Conservation (phyloP, 495 filamentous ascomycete genomes). For the Xylaria bambusicola region DNA sequence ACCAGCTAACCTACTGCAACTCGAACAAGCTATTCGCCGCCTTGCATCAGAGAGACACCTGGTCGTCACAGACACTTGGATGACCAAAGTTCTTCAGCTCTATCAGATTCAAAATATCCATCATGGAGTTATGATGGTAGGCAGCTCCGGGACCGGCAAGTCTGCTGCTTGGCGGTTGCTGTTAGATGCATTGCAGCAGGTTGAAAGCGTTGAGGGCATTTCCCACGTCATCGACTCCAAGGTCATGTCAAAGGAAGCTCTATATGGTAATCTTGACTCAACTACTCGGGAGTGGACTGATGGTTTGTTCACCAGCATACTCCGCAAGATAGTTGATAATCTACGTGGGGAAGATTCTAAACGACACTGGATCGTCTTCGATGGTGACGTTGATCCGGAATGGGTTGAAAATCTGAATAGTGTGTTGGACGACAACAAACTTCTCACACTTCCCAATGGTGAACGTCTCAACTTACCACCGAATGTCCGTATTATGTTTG, state of each 20-base stretch:
- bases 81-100: conserved; percentile 92
- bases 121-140: conserved; percentile 99
- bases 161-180: conserved; percentile 92
- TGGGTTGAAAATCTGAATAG: conserved; percentile 99
- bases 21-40: conserved; percentile 78
- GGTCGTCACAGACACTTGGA: conserved; percentile 90
- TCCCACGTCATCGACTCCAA: conserved; percentile 98
- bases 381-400: conserved; percentile 97
- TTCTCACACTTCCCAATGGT: conserved; percentile 94
- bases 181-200: conserved; percentile 86
- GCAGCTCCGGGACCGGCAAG: conserved; percentile 92
- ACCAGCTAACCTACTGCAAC: conserved; percentile 76
- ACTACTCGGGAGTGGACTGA: conserved; percentile 99
- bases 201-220: conserved; percentile 89
- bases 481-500: conserved; percentile 99
- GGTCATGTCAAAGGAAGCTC: conserved; percentile 97
- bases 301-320: conserved; percentile 94
- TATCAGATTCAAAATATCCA: conserved; percentile 98
- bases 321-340: conserved; percentile 98
- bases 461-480: conserved; percentile 91
- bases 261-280: conserved; percentile 93
- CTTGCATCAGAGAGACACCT: conserved; percentile 81
- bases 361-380: conserved; percentile 98
- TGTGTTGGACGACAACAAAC: conserved; percentile 97
- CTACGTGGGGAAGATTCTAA: conserved; percentile 94